Percentiles rank a stretch among this genome's conserved stretches.
These are phyloP conservation scores for Globisporangium cystogenes DNA, from an alignment of 352 stramenopile species.

Conservation along the genomic window DNA sequence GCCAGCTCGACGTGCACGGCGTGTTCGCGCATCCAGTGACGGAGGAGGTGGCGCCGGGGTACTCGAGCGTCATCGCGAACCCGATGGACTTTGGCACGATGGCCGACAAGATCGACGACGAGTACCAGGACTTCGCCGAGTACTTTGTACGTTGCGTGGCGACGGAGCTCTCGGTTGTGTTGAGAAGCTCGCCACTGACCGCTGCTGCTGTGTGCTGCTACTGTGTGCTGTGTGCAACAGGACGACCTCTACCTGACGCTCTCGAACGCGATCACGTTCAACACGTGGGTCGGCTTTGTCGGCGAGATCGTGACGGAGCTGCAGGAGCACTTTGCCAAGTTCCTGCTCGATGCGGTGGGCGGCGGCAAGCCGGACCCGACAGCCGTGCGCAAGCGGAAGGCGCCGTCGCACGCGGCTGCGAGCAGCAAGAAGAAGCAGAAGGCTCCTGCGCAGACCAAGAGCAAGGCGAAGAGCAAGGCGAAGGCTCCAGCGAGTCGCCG, in stretches of 20 bases:
- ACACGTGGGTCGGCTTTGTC: conserved; percentile 55
- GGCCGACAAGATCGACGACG: conserved; percentile 58
- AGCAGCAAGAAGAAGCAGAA: not conserved
- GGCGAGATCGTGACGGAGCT: conserved; percentile 56
- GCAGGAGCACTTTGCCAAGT: conserved; percentile 68
- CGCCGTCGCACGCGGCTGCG: not conserved
- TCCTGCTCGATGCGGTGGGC: conserved; percentile 58
- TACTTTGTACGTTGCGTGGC: conserved; percentile 56
- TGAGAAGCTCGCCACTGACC: not conserved
- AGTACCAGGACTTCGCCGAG: conserved; percentile 60
- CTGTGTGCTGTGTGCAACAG: conserved; percentile 21
- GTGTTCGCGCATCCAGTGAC: conserved; percentile 89
- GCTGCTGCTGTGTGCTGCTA: conserved; percentile 4
- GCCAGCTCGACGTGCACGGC: conserved; percentile 63
- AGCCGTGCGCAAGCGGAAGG: conserved; percentile 6
- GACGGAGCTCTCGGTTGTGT: not conserved
- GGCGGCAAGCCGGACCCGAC: conserved; percentile 18
- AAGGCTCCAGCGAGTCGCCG: conserved; percentile 10
- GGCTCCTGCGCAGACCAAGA: not conserved
- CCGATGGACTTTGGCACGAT: conserved; percentile 96
- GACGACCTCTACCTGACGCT: conserved; percentile 70
- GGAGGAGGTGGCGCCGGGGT: conserved; percentile 90
- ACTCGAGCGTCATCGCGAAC: conserved; percentile 81
- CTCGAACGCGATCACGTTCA: conserved; percentile 79
- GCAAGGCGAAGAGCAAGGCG: conserved; percentile 12